Conservation (phyloP, 805 yeast genomes). For the Candida gorgasii region DNA sequence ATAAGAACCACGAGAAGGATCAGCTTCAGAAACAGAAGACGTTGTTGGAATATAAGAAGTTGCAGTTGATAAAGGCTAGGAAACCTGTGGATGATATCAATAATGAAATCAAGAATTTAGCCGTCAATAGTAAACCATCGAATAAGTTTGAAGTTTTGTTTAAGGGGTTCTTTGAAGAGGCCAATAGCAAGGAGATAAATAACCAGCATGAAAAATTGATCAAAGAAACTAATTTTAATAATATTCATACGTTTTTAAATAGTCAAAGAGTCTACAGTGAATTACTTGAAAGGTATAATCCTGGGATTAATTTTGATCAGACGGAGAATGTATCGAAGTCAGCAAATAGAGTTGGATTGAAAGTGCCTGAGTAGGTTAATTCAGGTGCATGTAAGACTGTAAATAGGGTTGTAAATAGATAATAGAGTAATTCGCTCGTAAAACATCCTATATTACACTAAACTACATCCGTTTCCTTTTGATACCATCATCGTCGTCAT, state of each 20-base stretch:
- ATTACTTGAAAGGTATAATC: conserved; percentile 81
- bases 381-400: no score
- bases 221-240: conserved; percentile 42
- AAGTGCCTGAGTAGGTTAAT: conserved; percentile 30
- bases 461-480: conserved; percentile 2
- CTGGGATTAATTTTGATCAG: conserved; percentile 76
- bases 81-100: conserved; percentile 37
- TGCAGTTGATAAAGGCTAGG: conserved; percentile 42
- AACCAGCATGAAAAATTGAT: conserved; percentile 2
- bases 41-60: conserved; percentile 47
- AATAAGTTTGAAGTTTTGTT: conserved; percentile 15
- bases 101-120: conserved; percentile 25
- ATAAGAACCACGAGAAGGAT: conserved; percentile 38
- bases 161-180: conserved; percentile 13
- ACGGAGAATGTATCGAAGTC: conserved; percentile 76
- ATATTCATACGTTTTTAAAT: conserved; percentile 60
- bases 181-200: neutral
- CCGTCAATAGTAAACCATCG: conserved; percentile 13
- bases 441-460: neutral
- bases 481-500: conserved; percentile 17
- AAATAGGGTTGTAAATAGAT: neutral
- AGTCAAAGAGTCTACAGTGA: conserved; percentile 79
- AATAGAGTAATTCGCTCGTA: no score
- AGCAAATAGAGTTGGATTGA: conserved; percentile 85
- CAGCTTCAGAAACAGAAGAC: conserved; percentile 47